These are phyloP conservation scores for Elongisporangium anandrum DNA, from an alignment of 352 stramenopile genomes.

Conservation along the genomic window DNA sequence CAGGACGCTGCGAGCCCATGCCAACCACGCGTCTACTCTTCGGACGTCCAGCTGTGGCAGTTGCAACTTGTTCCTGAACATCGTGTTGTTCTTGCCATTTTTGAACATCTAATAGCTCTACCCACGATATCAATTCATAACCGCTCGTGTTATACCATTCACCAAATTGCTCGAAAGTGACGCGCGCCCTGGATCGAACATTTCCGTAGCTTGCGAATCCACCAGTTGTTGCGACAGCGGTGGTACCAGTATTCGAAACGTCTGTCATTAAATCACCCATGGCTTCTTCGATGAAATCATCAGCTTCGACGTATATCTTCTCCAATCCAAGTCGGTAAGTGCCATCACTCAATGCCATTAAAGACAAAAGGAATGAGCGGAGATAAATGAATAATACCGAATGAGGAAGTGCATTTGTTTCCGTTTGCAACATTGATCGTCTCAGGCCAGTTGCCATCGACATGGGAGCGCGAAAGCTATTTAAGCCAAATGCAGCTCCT, in stretches of 20 bases:
- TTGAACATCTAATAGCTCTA: conserved; percentile 75
- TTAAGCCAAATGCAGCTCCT: conserved; percentile 39
- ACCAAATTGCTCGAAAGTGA: conserved; percentile 90
- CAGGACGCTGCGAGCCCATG: conserved; percentile 56
- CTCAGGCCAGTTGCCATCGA: conserved; percentile 29
- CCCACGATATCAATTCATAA: conserved; percentile 81
- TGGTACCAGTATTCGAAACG: conserved; percentile 42
- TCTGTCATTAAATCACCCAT: conserved; percentile 85
- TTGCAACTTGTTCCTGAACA: conserved; percentile 40
- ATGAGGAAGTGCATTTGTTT: conserved; percentile 63
- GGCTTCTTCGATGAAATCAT: conserved; percentile 84
- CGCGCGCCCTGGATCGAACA: conserved; percentile 50
- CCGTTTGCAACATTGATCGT: conserved; percentile 29
- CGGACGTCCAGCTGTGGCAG: conserved; percentile 16
- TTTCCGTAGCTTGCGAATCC: conserved; percentile 60
- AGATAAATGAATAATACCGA: conserved; percentile 86
- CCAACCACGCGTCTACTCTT: conserved; percentile 21
- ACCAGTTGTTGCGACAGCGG: conserved; percentile 11
- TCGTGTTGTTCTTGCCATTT: conserved; percentile 86
- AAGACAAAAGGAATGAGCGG: conserved; percentile 72
- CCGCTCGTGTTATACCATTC: conserved; percentile 88
- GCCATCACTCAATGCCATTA: conserved; percentile 85
- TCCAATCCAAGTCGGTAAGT: conserved; percentile 80
- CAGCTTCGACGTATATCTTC: conserved; percentile 82
- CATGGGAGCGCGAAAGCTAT: conserved; percentile 40